Conservation (phyloP, 768 basidiomycete genomes). For the Phaeotremella fagi region DNA sequence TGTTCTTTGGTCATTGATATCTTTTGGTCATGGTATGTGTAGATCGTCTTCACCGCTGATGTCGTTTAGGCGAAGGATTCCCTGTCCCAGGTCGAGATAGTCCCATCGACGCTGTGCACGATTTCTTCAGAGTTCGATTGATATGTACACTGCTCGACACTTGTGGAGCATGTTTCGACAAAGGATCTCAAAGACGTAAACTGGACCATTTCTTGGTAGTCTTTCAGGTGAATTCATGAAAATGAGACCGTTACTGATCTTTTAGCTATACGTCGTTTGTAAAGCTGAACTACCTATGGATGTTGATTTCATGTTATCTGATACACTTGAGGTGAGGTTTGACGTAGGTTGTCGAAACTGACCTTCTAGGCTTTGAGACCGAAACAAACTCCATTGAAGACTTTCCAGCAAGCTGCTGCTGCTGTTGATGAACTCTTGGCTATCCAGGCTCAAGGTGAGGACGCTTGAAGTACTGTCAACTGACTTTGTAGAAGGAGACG, state of each 20-base stretch:
- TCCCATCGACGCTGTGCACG: slow-evolving; percentile 83
- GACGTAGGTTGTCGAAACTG: background rate
- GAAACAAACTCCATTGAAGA: slow-evolving; percentile 65
- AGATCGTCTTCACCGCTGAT: background rate
- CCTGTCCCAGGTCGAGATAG: slow-evolving; percentile 72
- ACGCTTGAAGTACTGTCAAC: slow-evolving; percentile 3
- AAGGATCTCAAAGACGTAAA: slow-evolving; percentile 84
- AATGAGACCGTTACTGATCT: background rate
- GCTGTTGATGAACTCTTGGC: slow-evolving; percentile 89
- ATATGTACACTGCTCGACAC: slow-evolving; percentile 90
- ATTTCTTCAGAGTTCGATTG: slow-evolving; percentile 89
- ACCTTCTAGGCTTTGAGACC: slow-evolving; percentile 71
- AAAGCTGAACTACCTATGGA: slow-evolving; percentile 93
- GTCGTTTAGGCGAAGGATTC: slow-evolving; percentile 69
- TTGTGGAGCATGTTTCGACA: slow-evolving; percentile 96
- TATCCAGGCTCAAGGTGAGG: slow-evolving; percentile 56
- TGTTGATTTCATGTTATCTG: slow-evolving; percentile 91
- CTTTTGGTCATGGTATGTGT: slow-evolving; percentile 86
- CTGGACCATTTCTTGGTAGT: slow-evolving; percentile 86
- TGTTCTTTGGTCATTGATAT: slow-evolving; percentile 86
- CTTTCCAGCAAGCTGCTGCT: slow-evolving; percentile 74
- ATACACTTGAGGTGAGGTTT: slow-evolving; percentile 74
- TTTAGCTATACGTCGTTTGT: slow-evolving; percentile 74
- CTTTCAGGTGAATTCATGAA: slow-evolving; percentile 66
- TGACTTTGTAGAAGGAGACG: slow-evolving; percentile 9